These are phyloP conservation scores for Ceratocystis eucalypticola DNA, from an alignment of 2,329 filamentous ascomycete species.

Conservation along the genomic window DNA sequence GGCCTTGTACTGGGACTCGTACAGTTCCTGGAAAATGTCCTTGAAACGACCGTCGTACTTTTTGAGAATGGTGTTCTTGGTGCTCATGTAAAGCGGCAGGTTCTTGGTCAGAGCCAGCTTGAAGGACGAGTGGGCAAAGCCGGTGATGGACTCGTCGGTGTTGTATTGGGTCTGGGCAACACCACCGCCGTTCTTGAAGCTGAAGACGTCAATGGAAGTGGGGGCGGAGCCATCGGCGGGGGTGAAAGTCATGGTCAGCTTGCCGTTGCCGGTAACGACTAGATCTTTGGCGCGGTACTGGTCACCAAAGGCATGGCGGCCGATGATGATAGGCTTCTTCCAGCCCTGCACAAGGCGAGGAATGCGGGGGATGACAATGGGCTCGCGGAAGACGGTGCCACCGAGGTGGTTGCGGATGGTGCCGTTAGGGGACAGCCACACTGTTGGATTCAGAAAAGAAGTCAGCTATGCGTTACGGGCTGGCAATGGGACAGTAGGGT, in stretches of 20 bases:
- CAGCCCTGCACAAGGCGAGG: slow-evolving; percentile 90
- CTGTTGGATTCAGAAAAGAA: slow-evolving; percentile 30
- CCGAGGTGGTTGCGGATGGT: slow-evolving; percentile 65
- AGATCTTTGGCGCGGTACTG: slow-evolving; percentile 95
- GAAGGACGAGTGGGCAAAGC: slow-evolving; percentile 93
- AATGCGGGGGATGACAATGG: slow-evolving; percentile 88
- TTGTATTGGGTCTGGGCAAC: slow-evolving; percentile 96
- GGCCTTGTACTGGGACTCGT: slow-evolving; percentile 72
- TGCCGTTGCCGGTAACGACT: slow-evolving; percentile 70
- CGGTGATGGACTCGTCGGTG: slow-evolving; percentile 86
- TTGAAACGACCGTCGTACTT: slow-evolving; percentile 98
- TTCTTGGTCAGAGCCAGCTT: slow-evolving; percentile 81
- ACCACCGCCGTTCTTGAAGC: slow-evolving; percentile 76
- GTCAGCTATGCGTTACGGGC: not conserved
- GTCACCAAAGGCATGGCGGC: slow-evolving; percentile 94
- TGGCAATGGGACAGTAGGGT: too few species aligned
- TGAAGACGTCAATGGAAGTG: slow-evolving; percentile 76
- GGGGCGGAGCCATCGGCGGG: slow-evolving; percentile 62
- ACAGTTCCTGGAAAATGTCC: slow-evolving; percentile 98
- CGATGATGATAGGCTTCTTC: slow-evolving; percentile 99
- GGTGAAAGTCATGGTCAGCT: slow-evolving; percentile 88
- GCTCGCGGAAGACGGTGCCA: slow-evolving; percentile 97
- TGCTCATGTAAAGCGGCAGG: slow-evolving; percentile 97
- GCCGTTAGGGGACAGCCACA: slow-evolving; percentile 98
- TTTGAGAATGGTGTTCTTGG: slow-evolving; percentile 99